Base-by-base conservation (phyloP, 306 rosid genomes). In the Corylus avellana region DNA sequence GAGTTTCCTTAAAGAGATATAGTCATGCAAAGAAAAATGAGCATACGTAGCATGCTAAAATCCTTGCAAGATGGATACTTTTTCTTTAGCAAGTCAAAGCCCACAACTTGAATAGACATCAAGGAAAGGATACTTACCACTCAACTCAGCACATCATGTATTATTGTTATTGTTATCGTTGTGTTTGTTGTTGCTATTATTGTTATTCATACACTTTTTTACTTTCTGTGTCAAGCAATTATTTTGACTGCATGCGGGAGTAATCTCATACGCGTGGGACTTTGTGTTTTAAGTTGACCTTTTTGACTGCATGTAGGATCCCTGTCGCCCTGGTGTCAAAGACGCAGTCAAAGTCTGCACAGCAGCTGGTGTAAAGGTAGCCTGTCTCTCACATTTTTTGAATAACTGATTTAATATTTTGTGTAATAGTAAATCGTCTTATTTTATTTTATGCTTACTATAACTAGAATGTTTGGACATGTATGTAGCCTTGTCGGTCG, bases 321-420 rank as follows among this genome's bases (percentile, higher is more conserved):
- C 98, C 58, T 92, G 98, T 81, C 98, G 98, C 25, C 77, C 75
- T 79, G 86, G 98, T 58, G 98, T 95, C 74, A 83, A 82, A 81
- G 92, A 90, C 8, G 98, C 98, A 10, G 98, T 95, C 61, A 76
- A 55, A 57, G 6, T 90, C 73, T 95, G 98, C 89, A 85, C 89
- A 8, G 86, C 73, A 4, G 97, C 98, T 64, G 98, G 98, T 84
- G 98, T 95, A 59, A 95, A 95, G 98, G 98, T 95, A 84, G 75
- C 78, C 67, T 9, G 53, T 49, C 59, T 57, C 56, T 32, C 59
- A 18, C 63, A 66, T 82, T 73, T 84, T 75, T 77, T 75, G 6
- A 11, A 77, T 12, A 64, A 54, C 32, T 77, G 32, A 17, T 54
- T 61, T 53, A 42, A 42, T 44, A 22, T 13, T 53, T 57, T 42